Percentiles rank a stretch among this genome's conserved stretches.
phyloP scores from a whole-genome alignment of 257 asterid species.

The Cinchona pubescens region DNA sequence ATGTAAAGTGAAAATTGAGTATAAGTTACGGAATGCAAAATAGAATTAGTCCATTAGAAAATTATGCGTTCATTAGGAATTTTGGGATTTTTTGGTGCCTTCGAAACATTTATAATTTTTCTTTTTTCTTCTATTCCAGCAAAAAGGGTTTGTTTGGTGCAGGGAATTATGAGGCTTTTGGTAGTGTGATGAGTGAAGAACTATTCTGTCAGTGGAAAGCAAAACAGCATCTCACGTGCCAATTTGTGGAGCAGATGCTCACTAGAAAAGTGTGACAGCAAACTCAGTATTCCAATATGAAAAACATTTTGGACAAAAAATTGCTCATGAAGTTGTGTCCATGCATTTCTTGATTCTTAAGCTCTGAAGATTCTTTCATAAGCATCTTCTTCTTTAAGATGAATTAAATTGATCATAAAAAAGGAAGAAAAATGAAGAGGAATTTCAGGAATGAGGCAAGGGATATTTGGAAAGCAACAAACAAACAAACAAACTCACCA shows the following conservation, averaged over 20 bases:
- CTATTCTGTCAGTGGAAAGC: neutral
- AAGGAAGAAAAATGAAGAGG: neutral
- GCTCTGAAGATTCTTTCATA: constrained; percentile 5
- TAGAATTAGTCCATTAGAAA: too few species aligned
- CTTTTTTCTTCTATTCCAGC: neutral
- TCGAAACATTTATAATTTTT: too few species aligned
- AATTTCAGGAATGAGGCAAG: neutral
- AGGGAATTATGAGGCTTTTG: neutral
- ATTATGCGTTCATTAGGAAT: too few species aligned
- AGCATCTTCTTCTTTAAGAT: constrained; percentile 11
- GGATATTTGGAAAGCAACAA: neutral
- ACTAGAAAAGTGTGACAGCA: neutral
- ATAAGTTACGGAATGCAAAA: too few species aligned
- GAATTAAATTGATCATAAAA: constrained; percentile 5
- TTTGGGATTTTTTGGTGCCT: too few species aligned
- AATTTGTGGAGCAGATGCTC: neutral
- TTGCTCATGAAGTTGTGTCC: neutral
- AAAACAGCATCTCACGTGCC: neutral
- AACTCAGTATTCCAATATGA: neutral
- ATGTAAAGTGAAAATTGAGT: too few species aligned
- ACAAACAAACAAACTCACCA: neutral
- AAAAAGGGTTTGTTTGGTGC: neutral
- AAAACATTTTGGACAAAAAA: neutral
- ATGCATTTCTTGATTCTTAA: constrained; percentile 11
- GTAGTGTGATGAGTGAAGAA: neutral